These are phyloP conservation scores for Limnomonas spitsbergensis DNA, from an alignment of 139 green algal genomes.

Conservation along the genomic window DNA sequence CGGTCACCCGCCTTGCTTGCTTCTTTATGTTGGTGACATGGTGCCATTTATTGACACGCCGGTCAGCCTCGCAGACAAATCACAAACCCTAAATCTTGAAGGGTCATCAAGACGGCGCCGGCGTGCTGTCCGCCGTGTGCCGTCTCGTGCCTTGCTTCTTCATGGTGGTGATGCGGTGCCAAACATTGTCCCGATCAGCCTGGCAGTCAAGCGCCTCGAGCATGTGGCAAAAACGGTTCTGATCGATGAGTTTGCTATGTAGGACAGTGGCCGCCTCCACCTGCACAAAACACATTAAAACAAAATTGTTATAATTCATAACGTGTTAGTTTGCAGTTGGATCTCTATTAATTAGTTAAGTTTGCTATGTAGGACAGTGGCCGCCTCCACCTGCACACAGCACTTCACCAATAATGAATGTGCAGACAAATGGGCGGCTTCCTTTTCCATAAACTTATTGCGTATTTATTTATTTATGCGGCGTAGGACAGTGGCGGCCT, in stretches of 20 bases:
- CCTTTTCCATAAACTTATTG: too few species aligned
- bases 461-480: too few species aligned
- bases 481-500: constrained; percentile 38
- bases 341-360: neutral
- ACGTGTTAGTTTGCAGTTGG: neutral
- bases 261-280: constrained; percentile 38
- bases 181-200: constrained; percentile 46
- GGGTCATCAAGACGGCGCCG: too few species aligned
- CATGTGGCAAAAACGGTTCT: constrained; percentile 39
- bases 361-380: neutral
- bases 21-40: too few species aligned
- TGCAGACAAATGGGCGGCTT: too few species aligned
- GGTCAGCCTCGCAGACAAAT: neutral
- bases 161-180: constrained; percentile 33
- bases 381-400: too few species aligned
- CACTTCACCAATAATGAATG: too few species aligned
- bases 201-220: constrained; percentile 35
- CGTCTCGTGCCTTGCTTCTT: constrained; percentile 31
- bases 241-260: constrained; percentile 41
- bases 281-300: constrained; percentile 16
- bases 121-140: too few species aligned
- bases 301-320: neutral
- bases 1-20: too few species aligned
- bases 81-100: neutral
- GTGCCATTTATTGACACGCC: neutral